Conservation (phyloP, 1,139 yeast species). For the Taphrina sp. region DNA sequence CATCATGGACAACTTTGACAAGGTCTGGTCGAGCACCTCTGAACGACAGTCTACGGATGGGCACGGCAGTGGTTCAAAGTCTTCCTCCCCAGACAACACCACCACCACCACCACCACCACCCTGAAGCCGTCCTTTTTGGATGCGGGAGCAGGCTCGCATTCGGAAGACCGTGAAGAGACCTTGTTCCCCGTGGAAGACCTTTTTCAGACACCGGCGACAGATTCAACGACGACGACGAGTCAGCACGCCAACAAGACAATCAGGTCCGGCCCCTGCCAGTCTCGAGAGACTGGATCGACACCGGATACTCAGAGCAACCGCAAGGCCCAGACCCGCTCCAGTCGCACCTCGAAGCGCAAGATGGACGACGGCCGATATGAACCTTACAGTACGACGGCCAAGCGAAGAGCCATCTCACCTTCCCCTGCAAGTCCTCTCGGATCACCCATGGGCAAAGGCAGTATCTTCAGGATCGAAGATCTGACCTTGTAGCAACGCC, state of each 20-base stretch:
- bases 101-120: no score
- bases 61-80: no score
- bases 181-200: conserved; percentile 11
- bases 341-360: conserved; percentile 10
- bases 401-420: conserved; percentile 28
- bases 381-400: conserved; percentile 5
- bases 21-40: no score
- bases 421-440: conserved; percentile 25
- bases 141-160: not conserved
- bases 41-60: no score
- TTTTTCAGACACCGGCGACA: not conserved
- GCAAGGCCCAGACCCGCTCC: not conserved
- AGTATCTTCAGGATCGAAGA: conserved; percentile 25
- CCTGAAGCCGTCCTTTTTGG: no score
- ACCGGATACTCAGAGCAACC: not conserved
- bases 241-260: no score
- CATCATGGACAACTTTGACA: not conserved
- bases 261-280: no score
- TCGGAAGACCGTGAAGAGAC: conserved; percentile 4
- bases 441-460: conserved; percentile 20
- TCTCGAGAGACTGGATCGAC: not conserved
- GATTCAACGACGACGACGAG: not conserved
- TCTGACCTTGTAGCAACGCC: conserved; percentile 12
- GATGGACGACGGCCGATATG: conserved; percentile 14
- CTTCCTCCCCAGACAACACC: no score